Evolutionary conservation across 441 rosid species (phyloP).

Genomic region (Jatropha podagrica): DNA sequence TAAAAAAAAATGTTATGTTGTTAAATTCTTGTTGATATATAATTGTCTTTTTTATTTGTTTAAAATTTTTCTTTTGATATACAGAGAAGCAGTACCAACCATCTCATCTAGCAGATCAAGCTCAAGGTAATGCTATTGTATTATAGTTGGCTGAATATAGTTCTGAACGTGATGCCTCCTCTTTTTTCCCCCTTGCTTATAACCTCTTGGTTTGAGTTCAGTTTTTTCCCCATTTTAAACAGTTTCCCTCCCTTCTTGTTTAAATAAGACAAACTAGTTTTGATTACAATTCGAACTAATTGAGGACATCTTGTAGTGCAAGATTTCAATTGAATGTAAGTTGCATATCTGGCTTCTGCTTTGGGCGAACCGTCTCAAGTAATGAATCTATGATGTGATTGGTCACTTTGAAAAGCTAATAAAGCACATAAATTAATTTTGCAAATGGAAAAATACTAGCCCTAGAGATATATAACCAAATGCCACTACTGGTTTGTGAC

Average conservation of each 20-base stretch:
- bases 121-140: conserved; percentile 42
- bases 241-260: no score
- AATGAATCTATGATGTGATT: not conserved
- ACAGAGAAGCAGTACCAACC: conserved; percentile 56
- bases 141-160: not conserved
- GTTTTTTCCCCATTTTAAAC: not conserved
- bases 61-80: conserved; percentile 4
- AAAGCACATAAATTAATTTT: not conserved
- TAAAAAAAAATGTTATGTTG: not conserved
- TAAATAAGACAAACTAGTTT: not conserved
- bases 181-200: not conserved
- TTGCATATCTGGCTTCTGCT: not conserved
- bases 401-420: not conserved
- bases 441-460: not conserved
- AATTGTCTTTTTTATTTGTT: not conserved
- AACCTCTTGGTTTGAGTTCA: no score
- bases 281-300: not conserved
- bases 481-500: not conserved
- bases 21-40: not conserved
- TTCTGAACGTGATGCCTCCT: not conserved
- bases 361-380: not conserved
- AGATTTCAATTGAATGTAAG: not conserved
- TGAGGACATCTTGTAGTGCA: not conserved
- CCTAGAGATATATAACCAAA: not conserved
- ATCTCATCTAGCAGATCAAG: conserved; percentile 32